Base-by-base conservation (phyloP, 805 yeast species). In the Yamadazyma tumulicola region DNA sequence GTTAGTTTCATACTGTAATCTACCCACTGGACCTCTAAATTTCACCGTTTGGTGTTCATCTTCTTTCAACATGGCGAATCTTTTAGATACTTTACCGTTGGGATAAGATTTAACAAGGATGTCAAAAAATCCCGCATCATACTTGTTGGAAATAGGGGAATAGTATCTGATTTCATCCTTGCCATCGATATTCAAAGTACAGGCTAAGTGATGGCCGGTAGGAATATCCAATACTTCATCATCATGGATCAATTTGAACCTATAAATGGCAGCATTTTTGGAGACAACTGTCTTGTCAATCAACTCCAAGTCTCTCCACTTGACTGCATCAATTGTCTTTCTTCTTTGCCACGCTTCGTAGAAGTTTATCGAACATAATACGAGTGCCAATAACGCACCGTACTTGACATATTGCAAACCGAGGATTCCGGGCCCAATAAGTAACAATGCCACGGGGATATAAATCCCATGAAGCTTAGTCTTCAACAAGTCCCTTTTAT, bases 11-110 rank as follows among this genome's bases (percentile, higher is more conserved):
- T 81, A 81, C 21, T 75, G 57, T 58, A 85, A 76, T 54, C 80
- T 72, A 11, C 94, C 93, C 32, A 83, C 83, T 12, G 93, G 88
- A 1, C 95, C 95, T 55, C 78, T 75, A 51, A 85, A 83, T 42
- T 74, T 74, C 13, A 83, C 84, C 14, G 72, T 67, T 54, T 78
- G 78, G n/a, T n/a, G n/a, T n/a, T n/a, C n/a, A 22, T 88, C 91
- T 29, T 76, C 76, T 34, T 60, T 64, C 48, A 85, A 67, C 42
- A 67, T 52, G 4, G 91, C 91, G 58, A 85, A 75, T 43, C 71
- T 62, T 48, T 68, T 77, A 5, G 89, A 81, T 6, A 85, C 85
- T 37, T 57, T 69, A 23, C 95, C 95, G 24, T 77, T 75, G 24
- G 75, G 68, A 54, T 85, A 84, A 3, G 88, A 81, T 59, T 85